Percentiles rank a stretch among this genome's conserved stretches.
Evolutionary conservation across 305 asterid genomes (phyloP).

Genomic region (Fraxinus sp.): DNA sequence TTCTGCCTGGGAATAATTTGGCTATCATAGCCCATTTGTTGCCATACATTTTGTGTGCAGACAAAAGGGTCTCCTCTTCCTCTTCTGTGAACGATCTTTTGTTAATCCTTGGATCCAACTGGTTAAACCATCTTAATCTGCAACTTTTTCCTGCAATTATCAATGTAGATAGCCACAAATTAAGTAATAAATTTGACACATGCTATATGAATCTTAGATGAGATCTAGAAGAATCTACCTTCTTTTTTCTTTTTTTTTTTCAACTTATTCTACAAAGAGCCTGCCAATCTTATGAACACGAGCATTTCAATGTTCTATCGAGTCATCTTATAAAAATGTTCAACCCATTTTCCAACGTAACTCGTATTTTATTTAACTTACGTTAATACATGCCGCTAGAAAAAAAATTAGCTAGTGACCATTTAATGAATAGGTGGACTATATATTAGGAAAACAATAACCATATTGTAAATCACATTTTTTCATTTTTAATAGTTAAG

Average conservation of each 20-base stretch:
- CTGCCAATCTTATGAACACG: background rate
- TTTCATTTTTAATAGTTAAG: background rate
- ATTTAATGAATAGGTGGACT: background rate
- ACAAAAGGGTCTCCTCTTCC: slow-evolving; percentile 31
- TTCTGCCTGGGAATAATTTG: slow-evolving; percentile 26
- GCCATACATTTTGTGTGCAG: slow-evolving; percentile 31
- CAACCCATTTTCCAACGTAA: background rate
- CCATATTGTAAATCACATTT: background rate
- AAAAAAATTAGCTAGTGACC: background rate
- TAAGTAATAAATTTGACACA: background rate
- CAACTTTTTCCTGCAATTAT: slow-evolving; percentile 34
- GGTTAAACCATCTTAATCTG: slow-evolving; percentile 42
- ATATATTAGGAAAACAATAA: too few relatives aligned
- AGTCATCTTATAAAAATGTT: background rate
- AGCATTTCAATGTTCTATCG: background rate
- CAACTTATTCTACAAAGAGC: background rate
- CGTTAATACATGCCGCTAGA: too few relatives aligned
- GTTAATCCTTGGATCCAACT: slow-evolving; percentile 35
- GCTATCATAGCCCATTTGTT: slow-evolving; percentile 26
- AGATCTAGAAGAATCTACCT: background rate
- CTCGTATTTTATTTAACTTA: background rate
- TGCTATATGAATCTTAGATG: background rate
- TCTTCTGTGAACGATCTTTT: slow-evolving; percentile 28
- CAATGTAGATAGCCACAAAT: background rate
- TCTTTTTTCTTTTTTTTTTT: background rate